A percentile compares a stretch with the other conserved stretches of the same genome.
These are phyloP conservation scores for Diaporthe citriasiana DNA, from an alignment of 2,329 filamentous ascomycete genomes.

Conservation along the genomic window DNA sequence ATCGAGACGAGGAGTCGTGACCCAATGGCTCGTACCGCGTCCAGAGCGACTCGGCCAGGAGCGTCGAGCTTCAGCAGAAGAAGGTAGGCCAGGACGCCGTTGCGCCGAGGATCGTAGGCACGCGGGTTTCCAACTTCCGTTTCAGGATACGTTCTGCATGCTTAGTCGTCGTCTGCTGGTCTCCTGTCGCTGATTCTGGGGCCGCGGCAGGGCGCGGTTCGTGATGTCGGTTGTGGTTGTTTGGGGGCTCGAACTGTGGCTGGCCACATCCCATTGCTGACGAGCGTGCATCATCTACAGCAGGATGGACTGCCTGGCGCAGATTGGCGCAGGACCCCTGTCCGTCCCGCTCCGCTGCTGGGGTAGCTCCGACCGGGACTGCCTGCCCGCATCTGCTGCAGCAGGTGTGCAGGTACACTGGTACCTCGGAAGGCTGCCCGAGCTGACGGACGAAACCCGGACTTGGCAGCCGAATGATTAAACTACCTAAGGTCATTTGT, in stretches of 20 bases:
- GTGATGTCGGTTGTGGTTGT: background rate
- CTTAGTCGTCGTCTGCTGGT: background rate
- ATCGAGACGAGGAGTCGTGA: slow-evolving; percentile 1
- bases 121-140: background rate
- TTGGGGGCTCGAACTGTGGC: background rate
- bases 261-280: background rate
- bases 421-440: slow-evolving; percentile 11
- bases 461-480: background rate
- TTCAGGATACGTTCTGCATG: background rate
- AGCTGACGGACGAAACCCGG: slow-evolving; percentile 18
- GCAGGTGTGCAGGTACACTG: background rate
- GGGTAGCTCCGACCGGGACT: slow-evolving; percentile 27
- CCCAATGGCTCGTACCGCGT: slow-evolving; percentile 15
- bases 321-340: slow-evolving; percentile 1
- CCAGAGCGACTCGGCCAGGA: slow-evolving; percentile 17
- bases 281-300: slow-evolving; percentile 18
- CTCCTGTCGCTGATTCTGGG: background rate
- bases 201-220: background rate
- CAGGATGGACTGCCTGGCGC: background rate
- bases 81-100: slow-evolving; percentile 18
- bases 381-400: background rate
- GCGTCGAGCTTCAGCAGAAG: slow-evolving; percentile 14
- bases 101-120: slow-evolving; percentile 18
- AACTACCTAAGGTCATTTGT: slow-evolving; percentile 2
- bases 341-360: slow-evolving; percentile 28